Evolutionary conservation across 805 yeast genomes (phyloP).

Genomic region (Metschnikowia anglica): DNA sequence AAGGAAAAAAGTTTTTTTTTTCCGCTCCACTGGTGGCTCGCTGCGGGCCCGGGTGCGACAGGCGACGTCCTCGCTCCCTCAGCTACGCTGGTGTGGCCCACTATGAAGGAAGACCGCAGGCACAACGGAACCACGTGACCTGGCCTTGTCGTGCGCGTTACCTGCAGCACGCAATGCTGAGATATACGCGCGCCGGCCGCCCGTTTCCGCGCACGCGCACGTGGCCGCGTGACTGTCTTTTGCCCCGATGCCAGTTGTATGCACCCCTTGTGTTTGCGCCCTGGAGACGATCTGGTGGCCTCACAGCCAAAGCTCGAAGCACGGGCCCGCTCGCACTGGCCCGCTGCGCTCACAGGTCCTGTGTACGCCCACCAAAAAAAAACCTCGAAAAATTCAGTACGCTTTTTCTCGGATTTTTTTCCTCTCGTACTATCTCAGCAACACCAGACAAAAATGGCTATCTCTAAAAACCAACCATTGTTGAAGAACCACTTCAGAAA

Average conservation of each 20-base stretch:
- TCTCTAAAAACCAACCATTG: conserved; percentile 97
- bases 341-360: background rate
- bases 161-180: conserved; percentile 5
- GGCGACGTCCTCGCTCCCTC: no score
- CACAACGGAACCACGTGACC: no score
- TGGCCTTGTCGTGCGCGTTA: background rate
- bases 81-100: no score
- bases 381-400: conserved; percentile 5
- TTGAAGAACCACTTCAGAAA: conserved; percentile 99
- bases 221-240: conserved; percentile 16
- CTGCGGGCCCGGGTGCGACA: conserved; percentile 13
- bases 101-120: no score
- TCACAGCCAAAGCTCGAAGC: background rate
- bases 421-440: conserved; percentile 1
- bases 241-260: background rate
- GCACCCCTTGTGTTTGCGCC: no score
- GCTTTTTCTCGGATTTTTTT: conserved; percentile 3
- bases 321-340: background rate
- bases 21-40: conserved; percentile 1
- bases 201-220: conserved; percentile 11
- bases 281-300: no score
- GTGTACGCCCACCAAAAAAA: conserved; percentile 5
- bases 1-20: conserved; percentile 19
- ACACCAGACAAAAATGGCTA: conserved; percentile 58
- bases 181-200: conserved; percentile 5